These are phyloP conservation scores for Petrea volubilis DNA, from an alignment of 257 asterid species.

Conservation along the genomic window DNA sequence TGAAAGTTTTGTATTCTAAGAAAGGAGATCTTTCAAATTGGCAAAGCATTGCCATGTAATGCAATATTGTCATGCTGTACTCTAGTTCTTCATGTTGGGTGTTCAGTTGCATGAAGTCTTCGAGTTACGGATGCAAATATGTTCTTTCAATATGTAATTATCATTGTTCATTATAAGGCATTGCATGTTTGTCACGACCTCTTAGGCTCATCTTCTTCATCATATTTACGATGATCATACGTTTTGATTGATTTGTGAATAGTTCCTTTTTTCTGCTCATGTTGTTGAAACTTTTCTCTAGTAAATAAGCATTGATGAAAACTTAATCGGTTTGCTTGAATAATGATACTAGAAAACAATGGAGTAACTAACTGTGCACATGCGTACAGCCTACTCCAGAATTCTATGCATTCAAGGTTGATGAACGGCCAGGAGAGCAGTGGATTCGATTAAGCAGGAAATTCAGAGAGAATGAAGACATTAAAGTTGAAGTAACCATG, in stretches of 20 bases:
- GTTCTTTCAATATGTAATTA: neutral
- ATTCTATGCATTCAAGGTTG: slow-evolving; percentile 66
- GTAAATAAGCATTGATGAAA: slow-evolving; percentile 6
- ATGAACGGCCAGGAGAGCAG: slow-evolving; percentile 79
- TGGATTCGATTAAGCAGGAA: slow-evolving; percentile 72
- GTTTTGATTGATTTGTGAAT: neutral
- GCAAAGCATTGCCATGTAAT: neutral
- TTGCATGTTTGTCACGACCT: neutral
- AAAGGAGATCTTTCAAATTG: neutral
- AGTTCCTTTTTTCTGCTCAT: neutral
- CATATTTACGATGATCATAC: slow-evolving; percentile 1
- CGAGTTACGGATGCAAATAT: neutral
- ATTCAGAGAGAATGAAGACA: slow-evolving; percentile 71
- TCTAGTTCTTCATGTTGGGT: neutral
- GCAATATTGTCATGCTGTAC: neutral
- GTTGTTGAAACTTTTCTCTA: slow-evolving; percentile 5
- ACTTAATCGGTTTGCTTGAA: neutral
- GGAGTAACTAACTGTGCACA: slow-evolving; percentile 11
- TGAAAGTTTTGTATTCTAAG: neutral
- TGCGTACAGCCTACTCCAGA: slow-evolving; percentile 57
- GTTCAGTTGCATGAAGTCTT: neutral
- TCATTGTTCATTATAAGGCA: neutral
- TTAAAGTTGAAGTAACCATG: slow-evolving; percentile 89
- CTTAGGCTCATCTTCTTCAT: neutral
- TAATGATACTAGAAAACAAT: slow-evolving; percentile 4